These are phyloP conservation scores for Tetracladium setigerum DNA, from an alignment of 495 filamentous ascomycete species.

Conservation along the genomic window DNA sequence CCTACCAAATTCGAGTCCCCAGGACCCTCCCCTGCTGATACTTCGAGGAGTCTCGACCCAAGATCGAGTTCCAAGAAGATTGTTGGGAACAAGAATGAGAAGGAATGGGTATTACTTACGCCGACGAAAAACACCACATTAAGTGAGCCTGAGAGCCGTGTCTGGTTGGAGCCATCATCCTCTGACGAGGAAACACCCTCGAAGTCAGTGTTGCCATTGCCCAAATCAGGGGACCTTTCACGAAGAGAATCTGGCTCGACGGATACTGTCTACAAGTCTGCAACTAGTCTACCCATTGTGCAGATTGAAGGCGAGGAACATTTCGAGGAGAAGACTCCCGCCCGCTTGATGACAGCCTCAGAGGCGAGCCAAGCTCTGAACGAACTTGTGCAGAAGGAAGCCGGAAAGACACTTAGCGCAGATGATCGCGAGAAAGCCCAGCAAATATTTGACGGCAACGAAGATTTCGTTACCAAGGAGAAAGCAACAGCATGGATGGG, in stretches of 20 bases:
- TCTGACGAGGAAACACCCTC: slow-evolving; percentile 35
- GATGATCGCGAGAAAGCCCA: slow-evolving; percentile 61
- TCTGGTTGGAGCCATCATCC: slow-evolving; percentile 20
- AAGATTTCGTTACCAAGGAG: slow-evolving; percentile 66
- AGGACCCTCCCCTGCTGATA: background rate
- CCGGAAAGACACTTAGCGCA: slow-evolving; percentile 4
- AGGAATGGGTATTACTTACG: slow-evolving; percentile 16
- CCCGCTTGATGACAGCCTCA: slow-evolving; percentile 10
- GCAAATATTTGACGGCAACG: slow-evolving; percentile 80
- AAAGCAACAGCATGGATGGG: slow-evolving; percentile 87
- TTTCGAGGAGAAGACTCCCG: slow-evolving; percentile 2
- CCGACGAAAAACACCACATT: slow-evolving; percentile 6
- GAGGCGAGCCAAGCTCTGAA: slow-evolving; percentile 34
- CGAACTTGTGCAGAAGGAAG: slow-evolving; percentile 36
- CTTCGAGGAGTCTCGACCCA: slow-evolving; percentile 4
- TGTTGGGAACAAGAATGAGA: slow-evolving; percentile 1
- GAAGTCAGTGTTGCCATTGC: slow-evolving; percentile 29
- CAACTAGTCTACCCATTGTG: slow-evolving; percentile 40
- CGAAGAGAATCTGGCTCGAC: slow-evolving; percentile 26
- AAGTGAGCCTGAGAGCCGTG: slow-evolving; percentile 7
- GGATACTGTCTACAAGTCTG: slow-evolving; percentile 30
- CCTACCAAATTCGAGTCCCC: slow-evolving; percentile 3
- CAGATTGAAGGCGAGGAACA: slow-evolving; percentile 33
- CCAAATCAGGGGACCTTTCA: slow-evolving; percentile 33
- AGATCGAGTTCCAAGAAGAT: slow-evolving; percentile 5